Base-by-base conservation (phyloP, 2,329 filamentous ascomycete genomes). In the Xylariaceae sp. region DNA sequence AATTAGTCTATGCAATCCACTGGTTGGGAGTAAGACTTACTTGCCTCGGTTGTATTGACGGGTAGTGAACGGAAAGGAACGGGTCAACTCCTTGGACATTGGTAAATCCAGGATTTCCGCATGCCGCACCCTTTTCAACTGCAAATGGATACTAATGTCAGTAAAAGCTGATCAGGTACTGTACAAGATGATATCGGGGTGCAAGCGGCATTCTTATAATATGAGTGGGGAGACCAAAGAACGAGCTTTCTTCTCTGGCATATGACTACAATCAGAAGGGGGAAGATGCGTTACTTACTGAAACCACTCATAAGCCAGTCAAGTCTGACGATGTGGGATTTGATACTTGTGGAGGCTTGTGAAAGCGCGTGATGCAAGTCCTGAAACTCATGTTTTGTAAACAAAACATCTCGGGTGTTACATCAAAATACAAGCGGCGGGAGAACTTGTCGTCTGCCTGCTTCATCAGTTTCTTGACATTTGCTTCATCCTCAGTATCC, bases 271-370 rank as follows among this genome's bases (percentile, higher is more conserved):
- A 17, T n/a, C 13, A 34, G 6, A 47, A 3, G 11, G 23, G 23
- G 4, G 4, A 30, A 30, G 23, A 30, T 11, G 48, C 18, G 18
- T 45, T n/a, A 56, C 61, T 58, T 37, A 62, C 61, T 72, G 2
- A 77, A 81, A 57, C 80, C 76, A 51, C 81, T 77, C 53, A 82
- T 77, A 53, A 82, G 78, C 82, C 82, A 84, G 69, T 84, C 80
- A 44, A 72, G 70, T 15, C 75, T 73, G 5, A 84, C 75, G 13
- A 84, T 72, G 15, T 76, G 53, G 17, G 53, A 59, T 34, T 72
- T 73, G 6, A 67, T 66, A 52, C 69, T 71, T 6, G 78, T 68
- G 0, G 74, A 77, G n/a, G 73, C 77, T 18, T 71, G 75, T 30
- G 55, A 82, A 77, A 74, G 72, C 71, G 1, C 77, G 23, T 67